Conservation (phyloP, 768 basidiomycete species). For the Auricularia cornea region DNA sequence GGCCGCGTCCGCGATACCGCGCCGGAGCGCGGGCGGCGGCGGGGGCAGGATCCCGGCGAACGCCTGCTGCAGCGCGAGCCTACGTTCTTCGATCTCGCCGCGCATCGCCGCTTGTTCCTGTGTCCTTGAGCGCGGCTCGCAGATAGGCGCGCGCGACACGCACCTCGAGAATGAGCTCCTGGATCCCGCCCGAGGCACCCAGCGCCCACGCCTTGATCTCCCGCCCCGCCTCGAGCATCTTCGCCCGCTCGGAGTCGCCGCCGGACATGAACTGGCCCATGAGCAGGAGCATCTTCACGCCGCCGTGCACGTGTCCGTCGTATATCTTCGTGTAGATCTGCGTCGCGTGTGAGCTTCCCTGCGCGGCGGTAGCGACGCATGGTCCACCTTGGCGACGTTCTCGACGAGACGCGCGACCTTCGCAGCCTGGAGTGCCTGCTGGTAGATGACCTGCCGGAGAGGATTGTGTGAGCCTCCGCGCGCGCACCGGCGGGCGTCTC, state of each 20-base stretch:
- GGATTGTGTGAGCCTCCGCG: not conserved
- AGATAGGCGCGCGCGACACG: too few relatives aligned
- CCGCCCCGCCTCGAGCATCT: not conserved
- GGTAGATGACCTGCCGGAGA: not conserved
- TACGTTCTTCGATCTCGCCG: too few relatives aligned
- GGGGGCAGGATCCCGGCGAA: too few relatives aligned
- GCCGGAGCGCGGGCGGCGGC: too few relatives aligned
- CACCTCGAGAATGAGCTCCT: not conserved
- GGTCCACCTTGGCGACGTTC: not conserved
- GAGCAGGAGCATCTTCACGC: not conserved
- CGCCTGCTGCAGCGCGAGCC: too few relatives aligned
- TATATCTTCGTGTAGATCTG: not conserved
- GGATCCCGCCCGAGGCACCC: not conserved
- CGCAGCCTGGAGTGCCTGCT: not conserved
- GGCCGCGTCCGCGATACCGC: too few relatives aligned
- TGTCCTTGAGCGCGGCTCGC: too few relatives aligned
- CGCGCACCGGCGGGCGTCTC: not conserved
- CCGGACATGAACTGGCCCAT: not conserved
- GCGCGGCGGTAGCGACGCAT: too few relatives aligned
- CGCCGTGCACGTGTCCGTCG: not conserved
- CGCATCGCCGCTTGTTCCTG: too few relatives aligned
- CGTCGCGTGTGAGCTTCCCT: not conserved
- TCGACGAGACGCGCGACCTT: not conserved
- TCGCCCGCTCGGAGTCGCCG: not conserved
- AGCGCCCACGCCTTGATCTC: not conserved